Evolutionary conservation across 2,329 filamentous ascomycete genomes (phyloP).

Genomic region (Juglanconis oblonga): DNA sequence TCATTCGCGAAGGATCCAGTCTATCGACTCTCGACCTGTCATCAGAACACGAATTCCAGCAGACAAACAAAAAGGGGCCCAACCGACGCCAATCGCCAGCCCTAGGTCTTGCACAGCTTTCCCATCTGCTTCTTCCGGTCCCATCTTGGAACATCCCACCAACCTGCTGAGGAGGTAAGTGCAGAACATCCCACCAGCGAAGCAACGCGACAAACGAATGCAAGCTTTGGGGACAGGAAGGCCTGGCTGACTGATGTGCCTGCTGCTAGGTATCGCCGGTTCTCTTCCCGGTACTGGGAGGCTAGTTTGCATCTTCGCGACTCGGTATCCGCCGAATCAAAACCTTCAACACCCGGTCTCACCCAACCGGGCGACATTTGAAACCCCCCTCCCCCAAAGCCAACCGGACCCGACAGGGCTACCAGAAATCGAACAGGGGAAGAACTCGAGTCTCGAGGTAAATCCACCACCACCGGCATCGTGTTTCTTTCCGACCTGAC

Average conservation of each 20-base stretch:
- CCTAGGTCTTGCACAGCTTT: not conserved
- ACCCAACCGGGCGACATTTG: conserved; percentile 16
- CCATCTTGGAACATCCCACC: not conserved
- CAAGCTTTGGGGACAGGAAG: not conserved
- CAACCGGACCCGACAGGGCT: conserved; percentile 6
- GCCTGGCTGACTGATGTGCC: not conserved
- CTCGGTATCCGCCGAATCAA: conserved; percentile 14
- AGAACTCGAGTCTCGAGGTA: conserved; percentile 13
- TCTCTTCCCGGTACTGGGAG: conserved; percentile 4
- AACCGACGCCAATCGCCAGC: not conserved
- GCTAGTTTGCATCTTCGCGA: conserved; percentile 8
- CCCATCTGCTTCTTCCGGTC: conserved; percentile 3
- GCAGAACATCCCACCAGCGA: conserved; percentile 1
- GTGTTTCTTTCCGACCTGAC: not conserved
- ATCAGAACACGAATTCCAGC: not conserved
- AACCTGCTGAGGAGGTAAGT: conserved; percentile 5
- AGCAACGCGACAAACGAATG: not conserved
- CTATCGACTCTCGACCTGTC: not conserved
- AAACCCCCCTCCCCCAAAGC: conserved; percentile 5
- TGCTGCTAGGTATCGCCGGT: not conserved
- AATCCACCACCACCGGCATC: not conserved
- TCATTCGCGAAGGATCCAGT: not conserved
- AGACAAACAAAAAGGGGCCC: not conserved
- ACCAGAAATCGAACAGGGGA: conserved; percentile 9
- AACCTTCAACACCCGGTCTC: conserved; percentile 15